These are phyloP conservation scores for Candida maesae DNA, from an alignment of 805 yeast genomes.

Conservation along the genomic window DNA sequence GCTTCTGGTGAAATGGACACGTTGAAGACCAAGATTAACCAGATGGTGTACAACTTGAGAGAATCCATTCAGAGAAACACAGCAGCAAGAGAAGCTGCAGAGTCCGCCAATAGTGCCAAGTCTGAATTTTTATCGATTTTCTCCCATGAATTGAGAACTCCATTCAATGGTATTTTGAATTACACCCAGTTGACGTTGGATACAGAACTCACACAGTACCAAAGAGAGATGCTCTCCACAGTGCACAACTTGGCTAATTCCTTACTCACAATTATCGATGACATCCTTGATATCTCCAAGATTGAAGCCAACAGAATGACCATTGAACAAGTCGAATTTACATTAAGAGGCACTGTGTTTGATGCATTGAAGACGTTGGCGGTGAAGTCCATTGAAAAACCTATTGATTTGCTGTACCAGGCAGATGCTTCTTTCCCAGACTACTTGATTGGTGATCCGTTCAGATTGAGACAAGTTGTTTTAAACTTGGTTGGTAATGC, in stretches of 20 bases:
- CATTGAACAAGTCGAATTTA: constrained; percentile 83
- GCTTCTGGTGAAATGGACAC: constrained; percentile 85
- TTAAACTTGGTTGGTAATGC: constrained; percentile 87
- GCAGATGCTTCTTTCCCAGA: constrained; percentile 88
- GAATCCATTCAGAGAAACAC: constrained; percentile 90
- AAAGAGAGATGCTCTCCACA: constrained; percentile 85
- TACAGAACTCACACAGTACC: constrained; percentile 86
- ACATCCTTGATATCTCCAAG: constrained; percentile 86
- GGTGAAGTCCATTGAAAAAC: constrained; percentile 85
- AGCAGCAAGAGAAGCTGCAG: constrained; percentile 93
- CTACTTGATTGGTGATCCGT: constrained; percentile 81
- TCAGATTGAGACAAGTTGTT: constrained; percentile 82
- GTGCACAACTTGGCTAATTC: constrained; percentile 88
- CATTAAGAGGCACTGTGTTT: constrained; percentile 80
- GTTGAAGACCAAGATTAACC: constrained; percentile 54
- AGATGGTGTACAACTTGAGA: constrained; percentile 81
- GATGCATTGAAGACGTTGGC: constrained; percentile 88
- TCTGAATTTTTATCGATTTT: constrained; percentile 88
- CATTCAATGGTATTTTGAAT: constrained; percentile 90
- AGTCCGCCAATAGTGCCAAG: constrained; percentile 81
- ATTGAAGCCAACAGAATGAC: constrained; percentile 94
- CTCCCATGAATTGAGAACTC: constrained; percentile 86
- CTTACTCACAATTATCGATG: constrained; percentile 81
- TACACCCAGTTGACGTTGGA: constrained; percentile 88
- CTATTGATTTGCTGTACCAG: constrained; percentile 72